phyloP scores from a whole-genome alignment of 441 rosid genomes.

The Isatis lusitanica region DNA sequence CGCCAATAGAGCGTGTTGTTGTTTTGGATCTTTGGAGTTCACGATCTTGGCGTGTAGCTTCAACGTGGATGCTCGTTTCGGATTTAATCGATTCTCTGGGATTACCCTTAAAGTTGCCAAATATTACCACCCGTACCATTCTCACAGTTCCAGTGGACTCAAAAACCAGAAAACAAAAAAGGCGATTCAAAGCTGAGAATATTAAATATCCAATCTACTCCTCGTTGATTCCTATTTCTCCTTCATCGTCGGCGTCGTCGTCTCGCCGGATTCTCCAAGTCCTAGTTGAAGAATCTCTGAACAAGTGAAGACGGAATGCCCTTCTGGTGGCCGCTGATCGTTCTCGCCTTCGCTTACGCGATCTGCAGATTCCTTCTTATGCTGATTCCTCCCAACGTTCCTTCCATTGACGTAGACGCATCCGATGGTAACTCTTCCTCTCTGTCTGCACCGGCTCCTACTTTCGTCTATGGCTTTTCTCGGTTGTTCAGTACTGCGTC shows the following conservation, averaged over 20 bases:
- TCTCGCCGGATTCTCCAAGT: not conserved
- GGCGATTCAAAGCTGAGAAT: constrained; percentile 23
- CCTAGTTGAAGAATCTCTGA: constrained; percentile 7
- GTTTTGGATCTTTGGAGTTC: not conserved
- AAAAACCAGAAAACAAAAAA: not conserved
- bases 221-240: constrained; percentile 21
- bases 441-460: not conserved
- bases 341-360: constrained; percentile 82
- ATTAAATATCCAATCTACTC: constrained; percentile 2
- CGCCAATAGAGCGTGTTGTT: not conserved
- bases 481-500: not conserved
- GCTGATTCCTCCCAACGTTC: constrained; percentile 70
- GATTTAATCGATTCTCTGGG: not conserved
- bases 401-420: constrained; percentile 89
- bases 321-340: constrained; percentile 93
- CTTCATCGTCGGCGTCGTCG: not conserved
- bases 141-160: constrained; percentile 32
- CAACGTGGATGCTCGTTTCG: not conserved
- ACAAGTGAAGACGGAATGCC: constrained; percentile 47
- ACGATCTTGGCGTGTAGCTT: constrained; percentile 1
- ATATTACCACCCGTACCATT: constrained; percentile 21
- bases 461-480: constrained; percentile 1
- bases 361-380: constrained; percentile 71
- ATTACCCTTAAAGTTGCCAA: constrained; percentile 7
- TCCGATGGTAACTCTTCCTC: constrained; percentile 63